Conservation (phyloP, 75 land plant species). For the Adiantum capillusveneris region DNA sequence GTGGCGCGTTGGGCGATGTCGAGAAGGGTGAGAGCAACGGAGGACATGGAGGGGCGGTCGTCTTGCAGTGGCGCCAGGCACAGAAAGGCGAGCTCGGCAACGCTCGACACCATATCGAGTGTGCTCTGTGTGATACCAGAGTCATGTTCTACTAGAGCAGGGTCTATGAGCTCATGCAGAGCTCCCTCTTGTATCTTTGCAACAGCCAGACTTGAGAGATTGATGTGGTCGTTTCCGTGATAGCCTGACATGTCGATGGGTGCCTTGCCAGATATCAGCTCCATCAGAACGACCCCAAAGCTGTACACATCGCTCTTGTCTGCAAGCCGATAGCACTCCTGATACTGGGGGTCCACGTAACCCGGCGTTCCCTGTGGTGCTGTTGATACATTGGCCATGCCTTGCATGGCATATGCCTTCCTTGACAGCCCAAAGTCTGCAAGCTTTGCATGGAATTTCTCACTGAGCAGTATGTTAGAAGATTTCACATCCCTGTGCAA, state of each 20-base stretch:
- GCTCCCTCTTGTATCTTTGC: conserved; percentile 34
- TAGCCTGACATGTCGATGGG: conserved; percentile 51
- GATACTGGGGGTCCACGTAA: conserved; percentile 73
- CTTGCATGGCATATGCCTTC: conserved; percentile 27
- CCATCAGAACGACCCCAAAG: conserved; percentile 66
- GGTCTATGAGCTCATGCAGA: conserved; percentile 53
- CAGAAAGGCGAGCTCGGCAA: conserved; percentile 59
- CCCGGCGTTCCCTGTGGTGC: conserved; percentile 72
- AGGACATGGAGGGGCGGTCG: conserved; percentile 54
- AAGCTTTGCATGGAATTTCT: conserved; percentile 40
- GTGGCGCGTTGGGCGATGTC: background rate
- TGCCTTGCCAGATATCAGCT: conserved; percentile 49
- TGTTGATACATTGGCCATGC: conserved; percentile 40
- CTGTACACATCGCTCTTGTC: conserved; percentile 81
- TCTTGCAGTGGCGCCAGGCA: conserved; percentile 59
- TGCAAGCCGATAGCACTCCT: conserved; percentile 59
- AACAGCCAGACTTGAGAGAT: conserved; percentile 51
- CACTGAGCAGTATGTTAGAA: conserved; percentile 38
- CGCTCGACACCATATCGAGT: conserved; percentile 18
- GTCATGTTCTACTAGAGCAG: conserved; percentile 16
- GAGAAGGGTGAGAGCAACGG: conserved; percentile 13
- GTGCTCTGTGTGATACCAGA: too few relatives aligned
- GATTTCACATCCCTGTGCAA: conserved; percentile 70
- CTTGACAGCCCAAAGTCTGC: conserved; percentile 69
- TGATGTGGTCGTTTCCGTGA: conserved; percentile 27